Evolutionary conservation across 371 early-diverging fungal genomes (phyloP), one percentile per base, ranked within the genome.

Genomic region (Mucor saturninus): DNA sequence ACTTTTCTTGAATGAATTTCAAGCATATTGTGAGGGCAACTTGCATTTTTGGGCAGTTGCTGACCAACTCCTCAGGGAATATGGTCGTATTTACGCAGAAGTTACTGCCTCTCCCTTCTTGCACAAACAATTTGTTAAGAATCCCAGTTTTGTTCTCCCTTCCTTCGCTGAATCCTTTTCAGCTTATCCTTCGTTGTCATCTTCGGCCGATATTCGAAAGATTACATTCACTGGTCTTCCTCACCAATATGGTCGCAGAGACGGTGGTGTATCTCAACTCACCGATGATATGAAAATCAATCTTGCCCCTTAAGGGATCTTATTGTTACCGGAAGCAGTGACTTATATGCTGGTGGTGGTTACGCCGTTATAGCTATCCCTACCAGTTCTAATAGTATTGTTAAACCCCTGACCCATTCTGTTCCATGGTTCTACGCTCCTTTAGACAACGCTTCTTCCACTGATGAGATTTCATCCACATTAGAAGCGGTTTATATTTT

Each of bases 391-490:
- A 65, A 5, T 59, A 65, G 5, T 42, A 7, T 4, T 13, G 83
- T n/a, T n/a, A n/a, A n/a, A n/a, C n/a, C 11, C 84, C 84, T 64
- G 75, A 77, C 21, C 81, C 86, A 1, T 83, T 84, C 54, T 79
- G 83, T 2, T 82, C 83, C 48, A 83, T 84, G 15, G 86, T 1
- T 31, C 10, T 59, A 59, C 50, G 29, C 13, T 11, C 59, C 59
- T 3, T 11, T 59, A 2, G 38, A 49, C 2, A 29, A 21, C 13
- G 7, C 5, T n/a, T 4, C 4, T 43, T 13, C 14, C 26, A 2
- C 32, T 1, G 29, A 5, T 14, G 1, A 14, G 2, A 4, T 43
- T 15, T 13, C 14, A 1, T 5, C 31, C 2, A n/a, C 7, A 4
- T 5, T 10, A 4, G 46, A 57, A 2, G 0, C 21, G 7, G 29